These are phyloP conservation scores for Ophiostoma perfectum DNA, from an alignment of 2,329 filamentous ascomycete species.

Conservation along the genomic window DNA sequence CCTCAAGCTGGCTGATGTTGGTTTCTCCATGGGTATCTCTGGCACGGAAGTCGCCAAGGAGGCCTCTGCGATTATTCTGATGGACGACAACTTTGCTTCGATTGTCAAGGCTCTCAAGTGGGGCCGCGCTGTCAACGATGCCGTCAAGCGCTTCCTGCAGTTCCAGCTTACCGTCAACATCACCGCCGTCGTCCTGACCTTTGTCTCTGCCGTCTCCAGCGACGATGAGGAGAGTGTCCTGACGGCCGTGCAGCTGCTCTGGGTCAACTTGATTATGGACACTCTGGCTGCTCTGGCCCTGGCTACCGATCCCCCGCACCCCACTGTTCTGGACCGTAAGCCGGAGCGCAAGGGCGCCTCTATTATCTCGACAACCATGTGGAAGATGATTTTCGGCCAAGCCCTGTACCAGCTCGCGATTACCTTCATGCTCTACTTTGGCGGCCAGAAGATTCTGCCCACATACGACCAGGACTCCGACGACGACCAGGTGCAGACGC, in stretches of 20 bases:
- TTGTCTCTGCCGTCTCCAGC: constrained; percentile 77
- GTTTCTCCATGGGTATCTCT: constrained; percentile 80
- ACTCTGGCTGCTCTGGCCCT: constrained; percentile 85
- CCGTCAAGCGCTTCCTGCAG: constrained; percentile 70
- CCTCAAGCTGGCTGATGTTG: constrained; percentile 73
- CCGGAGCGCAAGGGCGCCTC: constrained; percentile 52
- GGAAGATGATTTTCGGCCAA: constrained; percentile 98
- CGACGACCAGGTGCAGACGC: constrained; percentile 58
- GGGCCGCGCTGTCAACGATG: constrained; percentile 72
- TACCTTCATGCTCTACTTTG: constrained; percentile 72
- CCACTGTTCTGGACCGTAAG: constrained; percentile 73
- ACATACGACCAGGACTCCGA: constrained; percentile 37
- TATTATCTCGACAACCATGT: constrained; percentile 85
- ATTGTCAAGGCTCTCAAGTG: constrained; percentile 79
- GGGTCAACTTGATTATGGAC: constrained; percentile 98
- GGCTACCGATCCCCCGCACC: constrained; percentile 82
- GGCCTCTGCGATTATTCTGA: constrained; percentile 76
- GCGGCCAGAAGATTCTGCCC: constrained; percentile 33
- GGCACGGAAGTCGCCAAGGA: constrained; percentile 82
- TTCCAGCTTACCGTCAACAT: constrained; percentile 86
- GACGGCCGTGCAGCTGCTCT: constrained; percentile 84
- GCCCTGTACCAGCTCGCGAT: constrained; percentile 79
- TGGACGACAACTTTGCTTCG: constrained; percentile 85
- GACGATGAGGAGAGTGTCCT: constrained; percentile 66
- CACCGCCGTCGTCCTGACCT: constrained; percentile 80